Evolutionary conservation across 2,329 filamentous ascomycete species (phyloP), one percentile per base, ranked within the genome.

Genomic region (Xylariaceae sp.): DNA sequence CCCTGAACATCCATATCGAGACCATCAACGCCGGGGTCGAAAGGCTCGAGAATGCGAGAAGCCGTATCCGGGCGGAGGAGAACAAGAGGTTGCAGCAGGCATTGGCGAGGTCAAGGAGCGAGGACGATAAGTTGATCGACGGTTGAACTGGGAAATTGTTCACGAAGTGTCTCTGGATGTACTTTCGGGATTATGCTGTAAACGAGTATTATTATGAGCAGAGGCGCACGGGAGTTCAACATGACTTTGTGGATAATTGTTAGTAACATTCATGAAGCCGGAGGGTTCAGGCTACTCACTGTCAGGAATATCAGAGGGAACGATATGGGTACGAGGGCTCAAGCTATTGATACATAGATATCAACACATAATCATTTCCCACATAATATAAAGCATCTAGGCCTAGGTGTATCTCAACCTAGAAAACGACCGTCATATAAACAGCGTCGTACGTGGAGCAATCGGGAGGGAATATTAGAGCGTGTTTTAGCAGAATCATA

Each of bases 11-110:
- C 42, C 89, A 95, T 68, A 86, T 95, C 41, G 86, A 91, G 63
- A 87, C 85, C 53, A 91, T 95, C 59, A 80, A 89, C 54, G 77
- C 84, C 47, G 88, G 89, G 0, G 84, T 93, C 1, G 88, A 92
- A 71, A 79, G 90, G 60, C 74, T 95, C 57, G 86, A 90, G 69
- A 73, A 76, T 20, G 85, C 87, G 45, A 79, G 89, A 56, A 79
- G 81, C 42, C 81, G 83, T 58, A 82, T 85, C 18, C 76, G 82
- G 51, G 79, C 77, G 26, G 73, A 83, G 16, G 86, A 89, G 75
- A 79, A 84, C 42, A 82, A 88, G 32, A 75, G 81, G 49, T 74
- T 87, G 21, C 74, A 77, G 52, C 77, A 81, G 64, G 81, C 79
- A 2, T 65, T 87, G 51, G 75, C 77, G 14, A 77, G 77, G 58